Evolutionary conservation across 1,139 yeast genomes (phyloP).

Genomic region (Dujonia santamariae): DNA sequence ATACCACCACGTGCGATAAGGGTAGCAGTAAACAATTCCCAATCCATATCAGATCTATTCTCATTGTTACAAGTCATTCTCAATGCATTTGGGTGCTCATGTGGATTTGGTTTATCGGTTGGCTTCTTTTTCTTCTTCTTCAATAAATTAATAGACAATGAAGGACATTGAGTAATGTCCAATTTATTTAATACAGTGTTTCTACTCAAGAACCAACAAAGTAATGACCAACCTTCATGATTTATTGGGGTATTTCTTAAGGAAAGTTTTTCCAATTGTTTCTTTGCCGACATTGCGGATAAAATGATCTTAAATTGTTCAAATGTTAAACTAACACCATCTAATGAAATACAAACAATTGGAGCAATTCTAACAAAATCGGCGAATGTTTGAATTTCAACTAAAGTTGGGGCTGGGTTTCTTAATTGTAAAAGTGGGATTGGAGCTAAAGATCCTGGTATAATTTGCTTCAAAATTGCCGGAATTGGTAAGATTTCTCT

Average conservation of each 20-base stretch:
- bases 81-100: conserved; percentile 26
- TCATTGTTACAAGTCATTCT: conserved; percentile 61
- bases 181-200: conserved; percentile 53
- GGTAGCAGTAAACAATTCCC: conserved; percentile 70
- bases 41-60: conserved; percentile 70
- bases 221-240: conserved; percentile 64
- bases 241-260: conserved; percentile 70
- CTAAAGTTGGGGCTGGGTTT: conserved; percentile 72
- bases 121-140: conserved; percentile 33
- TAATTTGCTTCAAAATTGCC: conserved; percentile 71
- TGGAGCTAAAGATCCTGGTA: conserved; percentile 67
- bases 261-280: conserved; percentile 62
- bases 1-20: conserved; percentile 66
- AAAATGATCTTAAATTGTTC: conserved; percentile 65
- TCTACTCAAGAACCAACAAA: conserved; percentile 68
- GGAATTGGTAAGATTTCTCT: conserved; percentile 75
- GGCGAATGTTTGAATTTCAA: conserved; percentile 70
- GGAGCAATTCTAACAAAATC: conserved; percentile 78
- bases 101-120: conserved; percentile 15
- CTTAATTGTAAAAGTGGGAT: conserved; percentile 61
- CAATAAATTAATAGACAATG: conserved; percentile 54
- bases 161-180: conserved; percentile 72
- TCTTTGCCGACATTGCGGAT: conserved; percentile 58
- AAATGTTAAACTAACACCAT: conserved; percentile 61
- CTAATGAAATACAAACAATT: conserved; percentile 61